These are phyloP conservation scores for Petasospora fabianii DNA, from an alignment of 1,139 yeast species.

Conservation along the genomic window DNA sequence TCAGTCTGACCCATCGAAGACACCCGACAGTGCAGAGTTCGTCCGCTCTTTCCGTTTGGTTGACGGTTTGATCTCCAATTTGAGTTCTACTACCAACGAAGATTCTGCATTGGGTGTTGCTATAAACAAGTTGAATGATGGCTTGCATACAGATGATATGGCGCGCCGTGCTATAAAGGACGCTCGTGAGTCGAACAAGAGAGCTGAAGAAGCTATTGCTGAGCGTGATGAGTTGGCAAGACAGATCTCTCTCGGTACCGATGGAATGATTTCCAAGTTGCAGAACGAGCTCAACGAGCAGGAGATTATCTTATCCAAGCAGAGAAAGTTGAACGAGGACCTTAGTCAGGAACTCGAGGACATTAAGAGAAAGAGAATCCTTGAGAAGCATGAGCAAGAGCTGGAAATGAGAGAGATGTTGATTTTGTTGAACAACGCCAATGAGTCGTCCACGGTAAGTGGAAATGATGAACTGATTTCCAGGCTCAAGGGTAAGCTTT, in stretches of 20 bases:
- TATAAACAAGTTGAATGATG: conserved; percentile 69
- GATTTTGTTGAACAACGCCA: conserved; percentile 48
- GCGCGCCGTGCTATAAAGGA: conserved; percentile 78
- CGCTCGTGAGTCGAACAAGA: conserved; percentile 59
- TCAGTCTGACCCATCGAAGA: conserved; percentile 53
- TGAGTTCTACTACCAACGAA: conserved; percentile 60
- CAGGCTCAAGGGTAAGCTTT: conserved; percentile 56
- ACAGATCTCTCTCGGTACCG: conserved; percentile 77
- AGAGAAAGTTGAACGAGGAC: conserved; percentile 64
- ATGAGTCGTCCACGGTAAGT: conserved; percentile 13
- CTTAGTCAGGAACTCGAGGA: conserved; percentile 68
- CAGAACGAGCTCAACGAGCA: conserved; percentile 71
- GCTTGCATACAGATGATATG: conserved; percentile 88
- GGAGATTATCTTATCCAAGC: conserved; percentile 61
- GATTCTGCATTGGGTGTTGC: conserved; percentile 81
- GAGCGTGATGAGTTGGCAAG: conserved; percentile 78
- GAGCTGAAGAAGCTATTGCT: conserved; percentile 77
- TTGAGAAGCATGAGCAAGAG: conserved; percentile 84
- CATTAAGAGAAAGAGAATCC: conserved; percentile 60
- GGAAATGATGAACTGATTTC: conserved; percentile 41
- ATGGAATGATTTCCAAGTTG: conserved; percentile 73
- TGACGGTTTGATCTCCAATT: conserved; percentile 79
- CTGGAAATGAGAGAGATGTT: conserved; percentile 83
- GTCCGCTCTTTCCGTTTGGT: conserved; percentile 71
- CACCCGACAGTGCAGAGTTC: conserved; percentile 45